A percentile compares a stretch with the other conserved stretches of the same genome.
Evolutionary conservation across 2,329 filamentous ascomycete genomes (phyloP).

Genomic region (Cladophialophora carrionii): DNA sequence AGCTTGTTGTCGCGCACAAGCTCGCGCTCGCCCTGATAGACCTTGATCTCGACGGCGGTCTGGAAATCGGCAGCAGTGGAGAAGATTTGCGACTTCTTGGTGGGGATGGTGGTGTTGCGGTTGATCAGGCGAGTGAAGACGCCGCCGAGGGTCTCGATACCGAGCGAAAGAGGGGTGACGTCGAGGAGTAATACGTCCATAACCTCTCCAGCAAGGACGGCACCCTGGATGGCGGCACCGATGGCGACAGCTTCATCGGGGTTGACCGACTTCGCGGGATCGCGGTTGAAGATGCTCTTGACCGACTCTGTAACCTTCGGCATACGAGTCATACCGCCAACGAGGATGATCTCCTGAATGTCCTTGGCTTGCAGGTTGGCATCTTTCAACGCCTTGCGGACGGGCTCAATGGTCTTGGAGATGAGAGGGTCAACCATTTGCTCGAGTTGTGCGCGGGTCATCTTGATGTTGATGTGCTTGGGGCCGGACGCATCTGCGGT

Average conservation of each 20-base stretch:
- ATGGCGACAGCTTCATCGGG: slow-evolving; percentile 98
- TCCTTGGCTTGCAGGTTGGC: slow-evolving; percentile 88
- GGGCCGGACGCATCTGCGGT: slow-evolving; percentile 92
- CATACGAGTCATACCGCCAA: slow-evolving; percentile 99
- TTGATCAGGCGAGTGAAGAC: slow-evolving; percentile 98
- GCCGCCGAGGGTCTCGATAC: slow-evolving; percentile 97
- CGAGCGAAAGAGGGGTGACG: slow-evolving; percentile 92
- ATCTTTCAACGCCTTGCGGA: slow-evolving; percentile 96
- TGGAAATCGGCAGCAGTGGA: slow-evolving; percentile 98
- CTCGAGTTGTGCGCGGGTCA: slow-evolving; percentile 91
- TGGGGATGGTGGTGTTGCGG: slow-evolving; percentile 98
- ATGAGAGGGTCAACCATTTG: slow-evolving; percentile 89
- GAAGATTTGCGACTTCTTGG: slow-evolving; percentile 99
- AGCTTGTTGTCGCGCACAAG: slow-evolving; percentile 98
- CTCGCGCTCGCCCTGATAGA: slow-evolving; percentile 99
- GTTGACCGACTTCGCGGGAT: slow-evolving; percentile 97
- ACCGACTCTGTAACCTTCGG: slow-evolving; percentile 96
- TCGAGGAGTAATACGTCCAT: slow-evolving; percentile 94
- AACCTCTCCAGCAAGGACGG: slow-evolving; percentile 92
- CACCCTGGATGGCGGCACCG: slow-evolving; percentile 95
- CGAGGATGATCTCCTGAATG: slow-evolving; percentile 95
- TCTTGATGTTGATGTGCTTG: slow-evolving; percentile 97
- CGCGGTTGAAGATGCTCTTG: slow-evolving; percentile 94
- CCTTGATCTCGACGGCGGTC: slow-evolving; percentile 98
- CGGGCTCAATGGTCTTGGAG: slow-evolving; percentile 81